Percentiles rank a stretch among this genome's conserved stretches.
Conservation (phyloP, 2,329 filamentous ascomycete species). For the Orbilia ellipsospora region DNA sequence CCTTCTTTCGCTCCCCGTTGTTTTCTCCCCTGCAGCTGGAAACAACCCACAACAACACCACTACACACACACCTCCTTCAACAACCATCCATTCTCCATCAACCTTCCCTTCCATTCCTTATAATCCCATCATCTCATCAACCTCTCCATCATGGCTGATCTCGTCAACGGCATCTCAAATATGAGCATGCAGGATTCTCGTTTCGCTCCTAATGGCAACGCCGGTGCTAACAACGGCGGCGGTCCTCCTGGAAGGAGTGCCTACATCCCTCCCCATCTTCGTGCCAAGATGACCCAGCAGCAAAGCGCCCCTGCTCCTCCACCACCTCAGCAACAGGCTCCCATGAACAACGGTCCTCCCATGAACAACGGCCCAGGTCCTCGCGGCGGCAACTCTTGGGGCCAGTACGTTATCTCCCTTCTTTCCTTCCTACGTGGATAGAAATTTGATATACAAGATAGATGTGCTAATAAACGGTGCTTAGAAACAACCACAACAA, state of each 20-base stretch:
- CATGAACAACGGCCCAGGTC: slow-evolving; percentile 10
- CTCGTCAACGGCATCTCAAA: slow-evolving; percentile 82
- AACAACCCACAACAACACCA: slow-evolving; percentile 21
- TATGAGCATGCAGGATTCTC: slow-evolving; percentile 69
- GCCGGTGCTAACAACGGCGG: slow-evolving; percentile 57
- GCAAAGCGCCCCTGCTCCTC: slow-evolving; percentile 51
- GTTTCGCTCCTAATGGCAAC: slow-evolving; percentile 40
- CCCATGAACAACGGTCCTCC: slow-evolving; percentile 54
- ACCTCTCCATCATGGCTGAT: slow-evolving; percentile 73
- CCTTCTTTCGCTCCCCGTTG: background rate
- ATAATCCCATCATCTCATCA: background rate
- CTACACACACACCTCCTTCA: slow-evolving; percentile 4
- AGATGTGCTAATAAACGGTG: slow-evolving; percentile 11
- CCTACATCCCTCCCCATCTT: slow-evolving; percentile 87
- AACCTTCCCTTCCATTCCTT: background rate
- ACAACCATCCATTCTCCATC: background rate
- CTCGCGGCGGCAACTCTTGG: slow-evolving; percentile 45
- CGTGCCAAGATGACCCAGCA: slow-evolving; percentile 68
- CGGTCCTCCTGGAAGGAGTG: slow-evolving; percentile 64
- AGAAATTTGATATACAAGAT: background rate
- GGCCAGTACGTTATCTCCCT: slow-evolving; percentile 30
- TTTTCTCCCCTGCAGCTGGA: slow-evolving; percentile 6
- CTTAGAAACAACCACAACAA: slow-evolving; percentile 9
- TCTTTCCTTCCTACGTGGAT: background rate
- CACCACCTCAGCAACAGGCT: slow-evolving; percentile 25